Evolutionary conservation across 148 eudicot genomes (phyloP).

Genomic region (Cornus kousa): DNA sequence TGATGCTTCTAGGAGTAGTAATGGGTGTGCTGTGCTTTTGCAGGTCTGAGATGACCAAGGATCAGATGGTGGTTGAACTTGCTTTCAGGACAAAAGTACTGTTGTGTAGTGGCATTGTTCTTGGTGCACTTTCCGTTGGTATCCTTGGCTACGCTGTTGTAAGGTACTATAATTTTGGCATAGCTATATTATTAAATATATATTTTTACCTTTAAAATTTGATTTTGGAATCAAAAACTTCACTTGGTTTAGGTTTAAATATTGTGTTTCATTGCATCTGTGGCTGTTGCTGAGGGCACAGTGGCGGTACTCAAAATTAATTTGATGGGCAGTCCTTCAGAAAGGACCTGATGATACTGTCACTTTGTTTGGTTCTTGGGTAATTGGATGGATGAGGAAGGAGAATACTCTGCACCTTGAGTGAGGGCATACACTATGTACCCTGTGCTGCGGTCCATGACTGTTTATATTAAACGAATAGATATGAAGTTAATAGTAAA

Average conservation of each 20-base stretch:
- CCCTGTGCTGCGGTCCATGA: neutral
- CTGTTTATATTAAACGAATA: no score
- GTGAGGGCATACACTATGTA: neutral
- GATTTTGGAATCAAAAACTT: neutral
- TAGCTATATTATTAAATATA: neutral
- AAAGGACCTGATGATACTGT: neutral
- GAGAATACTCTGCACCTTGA: neutral
- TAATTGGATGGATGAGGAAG: neutral
- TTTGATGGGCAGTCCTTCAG: neutral
- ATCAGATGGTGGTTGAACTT: slow-evolving; percentile 67
- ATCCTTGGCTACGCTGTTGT: slow-evolving; percentile 62
- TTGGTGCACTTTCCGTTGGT: slow-evolving; percentile 69
- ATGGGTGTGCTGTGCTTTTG: neutral
- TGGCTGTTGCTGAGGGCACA: neutral
- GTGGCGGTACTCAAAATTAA: neutral
- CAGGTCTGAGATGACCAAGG: slow-evolving; percentile 78
- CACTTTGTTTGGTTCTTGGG: neutral
- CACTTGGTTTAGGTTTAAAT: neutral
- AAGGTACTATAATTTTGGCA: slow-evolving; percentile 37
- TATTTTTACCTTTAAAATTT: neutral
- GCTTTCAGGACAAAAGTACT: slow-evolving; percentile 51
- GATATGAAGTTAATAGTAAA: neutral
- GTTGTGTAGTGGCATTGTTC: slow-evolving; percentile 63
- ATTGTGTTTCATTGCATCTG: neutral
- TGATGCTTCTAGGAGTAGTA: no score